These are phyloP conservation scores for Melaleuca quinquenervia DNA, from an alignment of 345 rosid species.

Conservation along the genomic window DNA sequence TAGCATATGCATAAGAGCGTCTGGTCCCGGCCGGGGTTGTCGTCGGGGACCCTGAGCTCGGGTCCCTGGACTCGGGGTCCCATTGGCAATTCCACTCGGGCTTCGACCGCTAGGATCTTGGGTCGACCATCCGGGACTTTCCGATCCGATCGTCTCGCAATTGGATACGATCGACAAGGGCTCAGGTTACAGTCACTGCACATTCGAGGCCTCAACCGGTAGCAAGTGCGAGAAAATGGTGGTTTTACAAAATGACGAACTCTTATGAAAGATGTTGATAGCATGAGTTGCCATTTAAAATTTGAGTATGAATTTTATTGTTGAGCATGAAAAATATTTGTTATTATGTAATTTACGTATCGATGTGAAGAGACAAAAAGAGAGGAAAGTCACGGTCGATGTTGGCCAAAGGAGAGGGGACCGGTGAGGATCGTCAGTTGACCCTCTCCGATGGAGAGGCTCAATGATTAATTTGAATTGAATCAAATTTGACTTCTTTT, in stretches of 20 bases:
- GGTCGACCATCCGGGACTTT: neutral
- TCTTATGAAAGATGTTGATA: neutral
- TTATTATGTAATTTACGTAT: rapidly evolving
- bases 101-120: neutral
- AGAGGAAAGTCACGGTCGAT: rapidly evolving
- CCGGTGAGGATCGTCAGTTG: rapidly evolving
- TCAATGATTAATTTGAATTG: no score
- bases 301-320: neutral
- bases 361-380: neutral
- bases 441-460: no score
- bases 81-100: neutral
- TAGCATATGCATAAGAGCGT: no score
- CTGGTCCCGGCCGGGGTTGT: no score
- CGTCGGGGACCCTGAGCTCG: neutral
- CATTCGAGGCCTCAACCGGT: neutral
- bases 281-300: no score
- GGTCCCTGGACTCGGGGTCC: neutral
- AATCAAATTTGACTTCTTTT: no score
- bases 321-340: rapidly evolving
- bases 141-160: neutral
- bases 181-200: neutral
- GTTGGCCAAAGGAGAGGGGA: no score
- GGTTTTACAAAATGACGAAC: neutral
- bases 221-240: neutral
- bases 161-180: neutral